Evolutionary conservation across 768 basidiomycete species (phyloP), one percentile per base, ranked within the genome.

Genomic region (Tylopilus felleus): DNA sequence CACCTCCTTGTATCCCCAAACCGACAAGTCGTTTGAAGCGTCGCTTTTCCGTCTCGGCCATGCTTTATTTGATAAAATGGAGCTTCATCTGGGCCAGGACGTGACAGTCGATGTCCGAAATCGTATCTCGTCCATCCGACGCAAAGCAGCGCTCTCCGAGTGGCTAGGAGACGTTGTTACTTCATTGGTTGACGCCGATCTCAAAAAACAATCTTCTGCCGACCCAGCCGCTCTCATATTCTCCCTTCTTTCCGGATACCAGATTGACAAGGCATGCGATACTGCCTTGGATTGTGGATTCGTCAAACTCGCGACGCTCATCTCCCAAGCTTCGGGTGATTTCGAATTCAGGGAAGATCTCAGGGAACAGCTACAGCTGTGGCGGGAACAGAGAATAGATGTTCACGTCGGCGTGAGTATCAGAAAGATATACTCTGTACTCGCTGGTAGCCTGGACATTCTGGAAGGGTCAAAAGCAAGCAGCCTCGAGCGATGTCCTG

Each of bases 311-410:
- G 89, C 97, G 2, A 93, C 92, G 8, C 78, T 99, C 23, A 77
- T 98, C 51, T 82, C 93, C 8, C 94, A 98, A 69, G 88, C 85
- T 16, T 86, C 86, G 1, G 90, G 93, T 2, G 88, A 93, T 62
- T 75, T 77, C 21, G 77, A 80, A 27, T 94, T 90, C 71, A 78
- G 83, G 49, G 81, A 76, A 43, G 90, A 95, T 65, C 70, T 98
- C 39, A 73, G 71, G 53, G 72, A 82, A 4, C 97, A 99, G 62
- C 69, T 98, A 9, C 77, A 80, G 17, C 81, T 91, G 35, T 99
- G 97, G 97, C 79, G 81, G 51, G 80, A 86, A 47, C 83, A 96
- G 60, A 78, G 82, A 27, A 81, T 85, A 55, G 88, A 92, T 62
- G 73, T 77, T 23, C 82, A 89, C 60, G 76, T 93, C 67, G 74